These are phyloP conservation scores for Dactylellina parvicollis DNA, from an alignment of 2,329 filamentous ascomycete species.

Conservation along the genomic window DNA sequence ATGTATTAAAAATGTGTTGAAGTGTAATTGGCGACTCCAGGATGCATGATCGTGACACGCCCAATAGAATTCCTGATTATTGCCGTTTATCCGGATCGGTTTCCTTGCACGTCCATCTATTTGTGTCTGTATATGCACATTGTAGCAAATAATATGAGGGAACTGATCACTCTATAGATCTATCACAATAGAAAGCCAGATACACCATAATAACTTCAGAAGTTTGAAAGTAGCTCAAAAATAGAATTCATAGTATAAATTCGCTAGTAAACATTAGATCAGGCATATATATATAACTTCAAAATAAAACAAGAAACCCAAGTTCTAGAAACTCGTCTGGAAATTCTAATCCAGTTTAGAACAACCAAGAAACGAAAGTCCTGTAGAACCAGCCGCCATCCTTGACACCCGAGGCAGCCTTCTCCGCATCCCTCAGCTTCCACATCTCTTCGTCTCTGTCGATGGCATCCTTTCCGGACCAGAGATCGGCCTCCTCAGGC, in stretches of 20 bases:
- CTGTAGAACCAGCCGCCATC: constrained; percentile 68
- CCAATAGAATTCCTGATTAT: no score
- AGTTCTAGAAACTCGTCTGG: no score
- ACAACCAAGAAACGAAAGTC: constrained; percentile 70
- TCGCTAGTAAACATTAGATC: constrained; percentile 39
- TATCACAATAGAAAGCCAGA: no score
- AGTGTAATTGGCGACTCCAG: background rate
- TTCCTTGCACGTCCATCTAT: no score
- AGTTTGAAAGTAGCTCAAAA: no score
- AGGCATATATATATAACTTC: constrained; percentile 13
- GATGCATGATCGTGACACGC: no score
- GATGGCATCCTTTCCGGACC: constrained; percentile 76
- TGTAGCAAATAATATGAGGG: no score
- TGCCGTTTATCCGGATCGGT: no score
- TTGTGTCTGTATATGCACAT: no score
- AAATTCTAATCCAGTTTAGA: constrained; percentile 65
- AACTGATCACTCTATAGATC: no score
- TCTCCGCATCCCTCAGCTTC: constrained; percentile 63
- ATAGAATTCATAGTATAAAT: constrained; percentile 16
- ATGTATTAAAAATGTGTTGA: constrained; percentile 12
- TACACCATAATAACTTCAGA: no score
- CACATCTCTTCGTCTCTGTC: constrained; percentile 76
- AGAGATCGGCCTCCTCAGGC: constrained; percentile 73
- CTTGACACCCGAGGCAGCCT: constrained; percentile 57
- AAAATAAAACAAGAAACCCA: background rate